A percentile compares a stretch with the other conserved stretches of the same genome.
Evolutionary conservation across 257 asterid genomes (phyloP).

Genomic region (Lycium barbarum): DNA sequence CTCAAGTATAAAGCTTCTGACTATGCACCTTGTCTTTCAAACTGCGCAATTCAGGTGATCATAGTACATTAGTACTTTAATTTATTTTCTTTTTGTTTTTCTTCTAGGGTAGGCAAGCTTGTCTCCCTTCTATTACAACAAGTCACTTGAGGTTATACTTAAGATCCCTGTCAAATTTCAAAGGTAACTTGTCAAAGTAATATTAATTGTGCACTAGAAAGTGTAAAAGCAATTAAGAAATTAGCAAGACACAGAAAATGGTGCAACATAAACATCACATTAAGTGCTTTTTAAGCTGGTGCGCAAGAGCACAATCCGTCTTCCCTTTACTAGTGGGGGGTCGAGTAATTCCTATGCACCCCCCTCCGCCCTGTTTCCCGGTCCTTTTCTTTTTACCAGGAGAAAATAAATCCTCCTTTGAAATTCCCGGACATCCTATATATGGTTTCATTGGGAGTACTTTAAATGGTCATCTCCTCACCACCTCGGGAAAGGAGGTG

Average conservation of each 20-base stretch:
- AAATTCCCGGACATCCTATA: slow-evolving; percentile 17
- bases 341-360: background rate
- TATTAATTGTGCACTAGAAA: background rate
- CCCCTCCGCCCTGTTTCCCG: background rate
- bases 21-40: background rate
- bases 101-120: background rate
- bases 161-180: background rate
- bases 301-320: background rate
- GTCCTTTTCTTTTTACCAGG: background rate
- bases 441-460: background rate
- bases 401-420: slow-evolving; percentile 2
- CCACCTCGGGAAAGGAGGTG: background rate
- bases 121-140: slow-evolving; percentile 3
- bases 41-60: background rate
- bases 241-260: background rate
- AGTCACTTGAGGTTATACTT: background rate
- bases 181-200: background rate
- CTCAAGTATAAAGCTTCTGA: background rate
- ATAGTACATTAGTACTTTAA: background rate
- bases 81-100: background rate
- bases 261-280: background rate
- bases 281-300: background rate
- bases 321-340: background rate
- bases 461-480: background rate
- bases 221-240: background rate